Evolutionary conservation across 805 yeast genomes (phyloP).

Genomic region (Lipomyces kockii): DNA sequence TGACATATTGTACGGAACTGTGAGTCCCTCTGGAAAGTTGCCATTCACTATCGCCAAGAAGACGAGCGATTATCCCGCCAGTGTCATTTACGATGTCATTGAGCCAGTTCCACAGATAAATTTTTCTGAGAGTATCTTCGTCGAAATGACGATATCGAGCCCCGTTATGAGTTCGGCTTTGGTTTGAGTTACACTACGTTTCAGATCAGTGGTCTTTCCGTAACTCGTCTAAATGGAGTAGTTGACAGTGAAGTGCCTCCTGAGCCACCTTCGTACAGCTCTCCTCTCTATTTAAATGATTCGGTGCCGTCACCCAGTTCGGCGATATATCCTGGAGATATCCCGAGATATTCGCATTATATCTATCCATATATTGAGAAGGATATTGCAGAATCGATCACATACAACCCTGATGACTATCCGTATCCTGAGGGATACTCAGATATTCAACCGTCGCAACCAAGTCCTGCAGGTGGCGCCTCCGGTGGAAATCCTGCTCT

Average conservation of each 20-base stretch:
- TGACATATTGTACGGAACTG: conserved; percentile 62
- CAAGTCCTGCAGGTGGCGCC: conserved; percentile 52
- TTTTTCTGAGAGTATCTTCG: conserved; percentile 50
- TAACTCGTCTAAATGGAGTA: conserved; percentile 51
- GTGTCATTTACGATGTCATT: conserved; percentile 40
- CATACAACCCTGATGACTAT: conserved; percentile 38
- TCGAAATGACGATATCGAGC: conserved; percentile 60
- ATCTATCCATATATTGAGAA: conserved; percentile 39
- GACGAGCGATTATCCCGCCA: conserved; percentile 53
- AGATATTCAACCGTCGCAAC: conserved; percentile 41
- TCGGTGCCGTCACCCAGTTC: conserved; percentile 45
- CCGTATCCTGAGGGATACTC: conserved; percentile 49
- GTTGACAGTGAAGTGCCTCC: conserved; percentile 44
- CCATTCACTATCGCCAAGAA: conserved; percentile 68
- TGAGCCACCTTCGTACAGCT: conserved; percentile 11
- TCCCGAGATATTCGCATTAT: conserved; percentile 41
- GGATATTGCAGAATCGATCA: conserved; percentile 8
- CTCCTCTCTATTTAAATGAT: background rate
- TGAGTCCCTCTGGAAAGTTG: conserved; percentile 65
- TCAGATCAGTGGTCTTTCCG: conserved; percentile 47
- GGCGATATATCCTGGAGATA: conserved; percentile 45
- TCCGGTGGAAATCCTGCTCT: conserved; percentile 65
- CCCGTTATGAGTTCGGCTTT: conserved; percentile 65
- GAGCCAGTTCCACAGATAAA: conserved; percentile 49
- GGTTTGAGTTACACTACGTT: conserved; percentile 61